Evolutionary conservation across 305 asterid genomes (phyloP), one percentile per base, ranked within the genome.

Genomic region (Rubia tinctorum): DNA sequence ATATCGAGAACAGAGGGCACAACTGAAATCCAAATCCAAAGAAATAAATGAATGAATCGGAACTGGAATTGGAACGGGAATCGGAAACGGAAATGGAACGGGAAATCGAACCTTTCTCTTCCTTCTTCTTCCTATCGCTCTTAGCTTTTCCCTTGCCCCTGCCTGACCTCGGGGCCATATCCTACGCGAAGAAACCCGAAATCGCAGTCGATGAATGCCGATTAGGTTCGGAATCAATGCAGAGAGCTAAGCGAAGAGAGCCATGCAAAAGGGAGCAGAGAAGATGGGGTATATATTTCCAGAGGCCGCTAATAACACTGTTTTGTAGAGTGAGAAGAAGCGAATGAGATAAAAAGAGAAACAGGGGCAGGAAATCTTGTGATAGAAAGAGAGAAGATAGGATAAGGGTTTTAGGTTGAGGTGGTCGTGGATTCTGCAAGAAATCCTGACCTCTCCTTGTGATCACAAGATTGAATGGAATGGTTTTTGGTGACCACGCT

Each of bases 101-200:
- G 34, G 9, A 15, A 64, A 30, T 27, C 42, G 9, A 27, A 64
- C 91, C 98, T 78, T 90, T 93, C 90, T 91, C 91, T 94, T 84
- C 91, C 89, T 86, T 93, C 51, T 93, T 97, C 66, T 83, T 73
- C 83, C 83, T 93, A 34, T 90, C 60, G 80, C 84, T 88, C 80
- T 75, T 85, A 51, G 93, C 95, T 66, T 85, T 93, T 27, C 94
- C 87, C 81, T 83, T 89, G 39, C 83, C 60, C 60, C 25, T 89
- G 23, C 96, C 86, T n/a, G 98, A 87, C 89, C 88, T 93, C 47
- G 98, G 98, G 75, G 98, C 97, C 98, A 93, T 93, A 74, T 59
- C 75, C 43, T 27, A 39, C 11, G 25, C 20, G 25, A 47, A 17
- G 15, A 42, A 60, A 4, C 17, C 15, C 40, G 30, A 60, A 47